Base-by-base conservation (phyloP, 164 flowering plant genomes). In the Magnolia kwangsiensis region DNA sequence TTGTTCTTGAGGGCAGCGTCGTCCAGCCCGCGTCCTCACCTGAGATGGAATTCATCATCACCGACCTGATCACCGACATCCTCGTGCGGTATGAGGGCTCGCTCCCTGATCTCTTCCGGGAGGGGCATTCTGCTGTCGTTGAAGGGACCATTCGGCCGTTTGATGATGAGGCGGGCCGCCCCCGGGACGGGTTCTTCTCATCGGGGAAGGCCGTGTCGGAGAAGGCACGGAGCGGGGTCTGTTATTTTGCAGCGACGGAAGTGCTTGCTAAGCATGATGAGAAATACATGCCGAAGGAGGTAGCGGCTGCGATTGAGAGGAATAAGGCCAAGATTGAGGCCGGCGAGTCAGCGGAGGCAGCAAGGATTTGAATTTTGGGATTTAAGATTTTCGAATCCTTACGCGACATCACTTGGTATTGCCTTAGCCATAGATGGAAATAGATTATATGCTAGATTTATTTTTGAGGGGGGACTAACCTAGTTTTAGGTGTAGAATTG, bases 241-340 rank as follows among this genome's bases (percentile, higher is more conserved):
- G 87, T 76, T 95, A 84, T 71, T 95, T 95, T 63, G 63, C 86
- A 11, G 98, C 94, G 0, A 80, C 82, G 0, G 97, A 93, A 83
- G 98, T 95, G 20, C 85, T 95, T 71, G 98, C 97, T 0, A 95
- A 95, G 89, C 98, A 95, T 63, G 98, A 95, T 61, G 97, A 93
- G 88, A 95, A 95, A 87, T 95, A 95, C 77, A 95, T 95, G 97
- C 98, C 97, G 0, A 49, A 76, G 20, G 98, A 95, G 69, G 94
- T 95, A 11, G 98, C 97, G 0, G 82, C 80, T 8, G 97, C 93
- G 0, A 81, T 95, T 5, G 97, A 93, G 88, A 90, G 85, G 89
- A 95, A 95, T 75, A 95, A 88, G 81, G 88, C 88, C 80, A 79
- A 73, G 72, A 50, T 88, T 14, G 86, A 66, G 13, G 86, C 71